Base-by-base conservation (phyloP, 257 asterid species). In the Solanum gracilifrons region DNA sequence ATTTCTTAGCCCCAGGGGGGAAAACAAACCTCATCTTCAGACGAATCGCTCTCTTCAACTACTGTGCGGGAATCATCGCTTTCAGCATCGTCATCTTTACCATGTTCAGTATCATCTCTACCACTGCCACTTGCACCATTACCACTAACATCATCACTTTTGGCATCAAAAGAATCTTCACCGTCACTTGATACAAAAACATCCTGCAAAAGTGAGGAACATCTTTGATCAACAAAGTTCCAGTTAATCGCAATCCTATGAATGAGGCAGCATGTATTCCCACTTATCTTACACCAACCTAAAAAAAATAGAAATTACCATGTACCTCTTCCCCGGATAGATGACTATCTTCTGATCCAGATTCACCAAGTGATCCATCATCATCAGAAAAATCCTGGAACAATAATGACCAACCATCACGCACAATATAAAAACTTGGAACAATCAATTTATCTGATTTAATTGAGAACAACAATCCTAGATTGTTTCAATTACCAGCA, bases 11-110 rank as follows among this genome's bases (percentile, higher is more conserved):
- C 36, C 41, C 10, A 1, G 5, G 39, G 31, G 64, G 85, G 66
- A 74, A 84, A 87, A 41, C 89, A 85, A 29, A 95, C 98, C 98
- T 95, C 98, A 84, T 95, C 98, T 93, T 95, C 98, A 66, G 98
- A 95, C 37, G 98, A 95, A 89, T 95, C 98, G 83, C 98, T 95
- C 92, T 93, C 98, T 77, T 93, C 94, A 51, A 91, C 94, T 62
- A 71, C 92, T 88, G 91, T 88, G 39, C 82, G 90, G 37, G 95
- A 88, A 85, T 92, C 90, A 60, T 91, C 94, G 79, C 93, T 93
- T 88, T 86, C 93, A 21, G 88, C 88, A 85, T 43, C 87, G 32
- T 62, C 88, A 82, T 71, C 90, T 84, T 87, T 91, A 71, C 25
- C 91, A 32, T 83, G 85, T 37, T 62, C 36, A 58, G 33, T 79